Percentiles rank a stretch among this genome's conserved stretches.
These are phyloP conservation scores for Apophysomyces elegans DNA, from an alignment of 371 early-diverging fungal species.

Conservation along the genomic window DNA sequence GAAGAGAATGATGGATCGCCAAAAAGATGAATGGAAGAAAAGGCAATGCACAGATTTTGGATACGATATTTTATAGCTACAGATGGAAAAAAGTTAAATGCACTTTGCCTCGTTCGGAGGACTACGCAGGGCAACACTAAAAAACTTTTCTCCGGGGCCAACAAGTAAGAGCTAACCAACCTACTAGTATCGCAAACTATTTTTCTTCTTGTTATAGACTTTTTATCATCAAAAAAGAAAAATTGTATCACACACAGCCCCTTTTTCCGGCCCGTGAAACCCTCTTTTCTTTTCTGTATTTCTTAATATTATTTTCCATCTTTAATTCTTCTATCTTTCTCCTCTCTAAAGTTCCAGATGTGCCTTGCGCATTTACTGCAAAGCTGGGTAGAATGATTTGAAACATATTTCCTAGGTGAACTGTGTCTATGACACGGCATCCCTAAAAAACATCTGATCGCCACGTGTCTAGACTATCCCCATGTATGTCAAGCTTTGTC, in stretches of 20 bases:
- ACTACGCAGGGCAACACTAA: not conserved
- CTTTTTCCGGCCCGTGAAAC: not conserved
- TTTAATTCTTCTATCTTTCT: not conserved
- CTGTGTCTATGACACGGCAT: not conserved
- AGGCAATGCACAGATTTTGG: not conserved
- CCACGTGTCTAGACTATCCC: slow-evolving; percentile 4
- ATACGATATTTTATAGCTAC: not conserved
- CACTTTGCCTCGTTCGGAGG: slow-evolving; percentile 7
- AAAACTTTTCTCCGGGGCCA: slow-evolving; percentile 7
- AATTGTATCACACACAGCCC: not conserved
- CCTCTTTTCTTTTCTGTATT: not conserved
- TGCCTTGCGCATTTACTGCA: not conserved
- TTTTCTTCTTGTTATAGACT: not conserved
- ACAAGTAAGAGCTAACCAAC: slow-evolving; percentile 8
- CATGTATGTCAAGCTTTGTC: slow-evolving; percentile 1
- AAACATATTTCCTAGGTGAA: not conserved
- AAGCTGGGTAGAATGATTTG: not conserved
- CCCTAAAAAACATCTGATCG: slow-evolving; percentile 8
- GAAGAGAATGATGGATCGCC: slow-evolving; percentile 3
- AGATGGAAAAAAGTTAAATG: slow-evolving; percentile 8
- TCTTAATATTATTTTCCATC: not conserved
- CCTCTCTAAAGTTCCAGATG: not conserved
- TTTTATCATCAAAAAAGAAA: slow-evolving; percentile 2
- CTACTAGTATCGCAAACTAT: slow-evolving; percentile 7
- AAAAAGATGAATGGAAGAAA: not conserved